These are phyloP conservation scores for Claviceps maximensis DNA, from an alignment of 2,329 filamentous ascomycete genomes.

Conservation along the genomic window DNA sequence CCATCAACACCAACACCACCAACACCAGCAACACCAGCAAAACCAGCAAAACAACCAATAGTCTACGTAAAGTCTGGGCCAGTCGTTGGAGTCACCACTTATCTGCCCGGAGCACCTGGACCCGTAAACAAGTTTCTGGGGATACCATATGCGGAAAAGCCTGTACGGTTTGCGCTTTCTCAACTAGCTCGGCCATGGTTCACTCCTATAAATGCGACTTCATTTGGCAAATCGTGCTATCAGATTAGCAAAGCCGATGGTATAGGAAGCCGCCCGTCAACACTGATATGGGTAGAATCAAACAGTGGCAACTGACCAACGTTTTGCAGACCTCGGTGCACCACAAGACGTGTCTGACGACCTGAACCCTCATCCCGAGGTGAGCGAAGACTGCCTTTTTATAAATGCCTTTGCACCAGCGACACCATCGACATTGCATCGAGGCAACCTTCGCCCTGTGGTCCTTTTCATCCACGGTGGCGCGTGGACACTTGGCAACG, in stretches of 20 bases:
- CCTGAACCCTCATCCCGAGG: conserved; percentile 7
- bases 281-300: too few species aligned
- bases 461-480: conserved; percentile 16
- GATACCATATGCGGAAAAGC: conserved; percentile 11
- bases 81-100: conserved; percentile 8
- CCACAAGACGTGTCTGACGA: conserved; percentile 9
- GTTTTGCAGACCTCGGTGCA: conserved; percentile 10
- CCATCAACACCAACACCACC: too few species aligned
- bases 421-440: too few species aligned
- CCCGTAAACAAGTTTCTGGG: conserved; percentile 12
- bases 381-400: conserved; percentile 18
- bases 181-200: conserved; percentile 9
- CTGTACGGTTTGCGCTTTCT: conserved; percentile 9
- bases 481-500: conserved; percentile 13
- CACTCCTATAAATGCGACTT: conserved; percentile 2
- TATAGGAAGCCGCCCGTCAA: not conserved
- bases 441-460: conserved; percentile 7
- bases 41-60: conserved; percentile 1
- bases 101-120: conserved; percentile 7
- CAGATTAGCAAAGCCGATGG: conserved; percentile 10
- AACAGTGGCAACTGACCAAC: not conserved
- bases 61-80: conserved; percentile 9
- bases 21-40: too few species aligned
- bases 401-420: conserved; percentile 16
- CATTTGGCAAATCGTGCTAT: conserved; percentile 10